Conservation (phyloP, 2,329 filamentous ascomycete species). For the Nannizzia gypsea region DNA sequence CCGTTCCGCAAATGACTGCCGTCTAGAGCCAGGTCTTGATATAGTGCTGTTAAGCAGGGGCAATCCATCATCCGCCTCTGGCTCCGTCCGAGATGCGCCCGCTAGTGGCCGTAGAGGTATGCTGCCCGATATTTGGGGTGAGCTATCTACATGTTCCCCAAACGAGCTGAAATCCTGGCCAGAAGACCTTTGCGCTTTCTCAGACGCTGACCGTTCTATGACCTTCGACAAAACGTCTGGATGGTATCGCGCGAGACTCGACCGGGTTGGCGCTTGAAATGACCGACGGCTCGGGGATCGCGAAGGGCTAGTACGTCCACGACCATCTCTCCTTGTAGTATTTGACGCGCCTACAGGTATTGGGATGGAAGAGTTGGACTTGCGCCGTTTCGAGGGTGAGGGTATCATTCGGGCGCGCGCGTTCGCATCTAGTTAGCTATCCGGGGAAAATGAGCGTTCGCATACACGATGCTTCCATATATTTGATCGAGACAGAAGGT, state of each 20-base stretch:
- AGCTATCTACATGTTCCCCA: background rate
- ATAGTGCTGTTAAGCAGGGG: background rate
- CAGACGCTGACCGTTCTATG: constrained; percentile 30
- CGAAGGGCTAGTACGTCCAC: constrained; percentile 16
- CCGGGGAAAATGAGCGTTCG: background rate
- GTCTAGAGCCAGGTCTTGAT: background rate
- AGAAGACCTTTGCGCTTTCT: constrained; percentile 21
- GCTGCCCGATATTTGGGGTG: background rate
- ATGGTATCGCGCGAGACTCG: constrained; percentile 51
- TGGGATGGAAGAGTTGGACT: constrained; percentile 46
- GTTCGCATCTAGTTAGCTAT: constrained; percentile 4
- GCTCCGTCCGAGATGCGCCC: background rate
- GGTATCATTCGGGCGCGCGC: constrained; percentile 33
- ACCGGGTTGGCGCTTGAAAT: constrained; percentile 55
- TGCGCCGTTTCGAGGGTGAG: constrained; percentile 51
- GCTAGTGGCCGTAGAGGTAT: background rate
- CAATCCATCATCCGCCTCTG: background rate
- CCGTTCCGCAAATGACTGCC: background rate
- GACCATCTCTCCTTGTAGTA: constrained; percentile 20
- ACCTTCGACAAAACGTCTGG: constrained; percentile 44
- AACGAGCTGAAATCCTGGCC: constrained; percentile 11
- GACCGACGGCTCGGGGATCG: constrained; percentile 39
- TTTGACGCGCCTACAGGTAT: constrained; percentile 33
- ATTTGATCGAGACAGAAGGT: background rate
- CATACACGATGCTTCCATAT: background rate